Base-by-base conservation (phyloP, 768 basidiomycete genomes). In the Boletus reticuloceps region DNA sequence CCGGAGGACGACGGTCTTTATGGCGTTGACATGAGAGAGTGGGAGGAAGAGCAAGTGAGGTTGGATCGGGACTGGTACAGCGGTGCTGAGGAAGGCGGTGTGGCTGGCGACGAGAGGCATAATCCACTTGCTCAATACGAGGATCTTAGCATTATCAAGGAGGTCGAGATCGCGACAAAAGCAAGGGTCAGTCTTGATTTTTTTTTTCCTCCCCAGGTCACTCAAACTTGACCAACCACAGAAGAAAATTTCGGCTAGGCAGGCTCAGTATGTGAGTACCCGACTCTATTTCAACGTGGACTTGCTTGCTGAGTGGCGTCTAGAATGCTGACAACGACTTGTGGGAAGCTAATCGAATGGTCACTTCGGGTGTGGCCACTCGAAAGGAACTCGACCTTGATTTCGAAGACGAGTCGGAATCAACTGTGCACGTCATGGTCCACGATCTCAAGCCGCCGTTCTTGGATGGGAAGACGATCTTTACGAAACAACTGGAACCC, bases 301-400 rank as follows among this genome's bases (percentile, higher is more conserved):
- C 25, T 39, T 53, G 41, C 57, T 69, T 41, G 65, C 64, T 67
- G 29, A 63, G 34, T 10, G 59, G 41, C 7, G 19, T 55, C 5
- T 66, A 95, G 91, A 98, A 98, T 64, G 93, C 93, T 22, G 97
- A 99, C 71, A 98, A 97, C 64, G 97, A 99, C 65, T 76, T 96
- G 12, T 99, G 97, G 97, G 97, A 99, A 76, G 91, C 91, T 9
- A 98, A 98, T 67, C 91, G 96, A 66, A 95, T 99, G 89, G 78
- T 93, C 11, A 93, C 92, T 0, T 98, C 97, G 4, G 97, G 97
- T 65, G 89, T 98, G 19, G 91, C 92, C 1, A 91, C 91, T 10
- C 87, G 91, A 34, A 89, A 85, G 61, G 78, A 83, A 5, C 81
- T 99, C 46, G 94, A 99, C 67, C 79, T 95, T 22, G 95, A 98